Evolutionary conservation across 164 flowering plant genomes (phyloP).

Genomic region (Vitis riparia): DNA sequence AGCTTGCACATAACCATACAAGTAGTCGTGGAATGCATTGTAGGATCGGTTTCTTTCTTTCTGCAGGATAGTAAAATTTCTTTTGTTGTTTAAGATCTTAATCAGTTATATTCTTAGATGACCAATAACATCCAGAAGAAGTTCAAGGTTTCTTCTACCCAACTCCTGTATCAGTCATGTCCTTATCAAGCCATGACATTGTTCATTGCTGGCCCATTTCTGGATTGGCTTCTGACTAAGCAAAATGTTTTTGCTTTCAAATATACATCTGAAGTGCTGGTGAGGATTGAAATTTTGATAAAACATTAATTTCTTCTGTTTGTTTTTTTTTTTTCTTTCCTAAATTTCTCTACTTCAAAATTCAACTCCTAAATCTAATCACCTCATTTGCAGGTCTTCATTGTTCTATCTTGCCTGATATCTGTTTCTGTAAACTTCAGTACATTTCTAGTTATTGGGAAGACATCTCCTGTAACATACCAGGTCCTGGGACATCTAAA

Average conservation of each 20-base stretch:
- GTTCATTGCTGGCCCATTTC: conserved; percentile 80
- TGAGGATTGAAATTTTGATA: conserved; percentile 30
- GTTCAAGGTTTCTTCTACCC: conserved; percentile 93
- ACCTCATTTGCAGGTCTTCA: conserved; percentile 71
- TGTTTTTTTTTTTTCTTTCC: background rate
- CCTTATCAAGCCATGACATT: conserved; percentile 85
- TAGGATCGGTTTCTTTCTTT: no score
- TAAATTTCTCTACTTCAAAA: background rate
- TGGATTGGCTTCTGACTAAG: conserved; percentile 80
- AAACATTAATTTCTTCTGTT: background rate
- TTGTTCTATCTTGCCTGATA: conserved; percentile 89
- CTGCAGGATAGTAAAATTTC: background rate
- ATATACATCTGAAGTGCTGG: conserved; percentile 91
- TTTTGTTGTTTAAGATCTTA: conserved; percentile 43
- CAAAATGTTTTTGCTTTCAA: conserved; percentile 84
- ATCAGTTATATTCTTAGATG: conserved; percentile 57
- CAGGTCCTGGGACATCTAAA: conserved; percentile 96
- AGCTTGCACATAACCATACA: no score
- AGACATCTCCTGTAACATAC: conserved; percentile 97
- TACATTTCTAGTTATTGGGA: conserved; percentile 95
- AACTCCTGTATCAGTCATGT: conserved; percentile 90
- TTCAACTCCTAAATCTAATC: background rate
- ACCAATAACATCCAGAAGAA: conserved; percentile 96
- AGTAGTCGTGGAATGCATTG: no score
- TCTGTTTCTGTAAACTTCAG: conserved; percentile 97